These are phyloP conservation scores for Trematosphaeria pertusa DNA, from an alignment of 2,329 filamentous ascomycete genomes.

Conservation along the genomic window DNA sequence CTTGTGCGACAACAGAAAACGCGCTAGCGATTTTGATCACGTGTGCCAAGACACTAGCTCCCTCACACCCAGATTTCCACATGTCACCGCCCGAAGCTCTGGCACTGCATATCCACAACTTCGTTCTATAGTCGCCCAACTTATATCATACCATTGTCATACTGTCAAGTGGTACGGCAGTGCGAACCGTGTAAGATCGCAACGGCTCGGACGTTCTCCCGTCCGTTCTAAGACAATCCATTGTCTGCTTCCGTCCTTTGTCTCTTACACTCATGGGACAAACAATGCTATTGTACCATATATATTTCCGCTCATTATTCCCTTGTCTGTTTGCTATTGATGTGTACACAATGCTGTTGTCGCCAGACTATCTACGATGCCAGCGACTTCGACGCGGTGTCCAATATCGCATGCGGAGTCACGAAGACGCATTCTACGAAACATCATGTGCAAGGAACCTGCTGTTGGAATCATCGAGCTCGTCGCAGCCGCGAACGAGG, in stretches of 20 bases:
- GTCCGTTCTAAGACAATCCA: slow-evolving; percentile 4
- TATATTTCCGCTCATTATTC: slow-evolving; percentile 20
- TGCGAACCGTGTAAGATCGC: too few species aligned
- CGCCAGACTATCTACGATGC: slow-evolving; percentile 9
- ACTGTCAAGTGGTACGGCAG: too few species aligned
- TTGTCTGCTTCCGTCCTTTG: slow-evolving; percentile 11
- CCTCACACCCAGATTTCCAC: neutral
- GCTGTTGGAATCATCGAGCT: slow-evolving; percentile 22
- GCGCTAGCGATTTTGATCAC: neutral
- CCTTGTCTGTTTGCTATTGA: slow-evolving; percentile 8
- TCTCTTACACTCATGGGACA: neutral
- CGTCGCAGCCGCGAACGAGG: slow-evolving; percentile 30
- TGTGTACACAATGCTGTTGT: slow-evolving; percentile 17
- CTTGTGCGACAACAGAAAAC: too few species aligned
- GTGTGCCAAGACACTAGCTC: neutral
- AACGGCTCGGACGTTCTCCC: too few species aligned
- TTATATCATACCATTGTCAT: too few species aligned
- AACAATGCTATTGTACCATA: slow-evolving; percentile 2
- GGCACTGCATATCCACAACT: too few species aligned
- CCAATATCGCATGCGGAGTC: too few species aligned
- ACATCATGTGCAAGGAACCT: slow-evolving; percentile 1
- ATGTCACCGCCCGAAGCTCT: neutral
- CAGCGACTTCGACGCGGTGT: too few species aligned
- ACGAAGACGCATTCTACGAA: neutral
- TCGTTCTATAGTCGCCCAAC: too few species aligned